A percentile compares a stretch with the other conserved stretches of the same genome.
These are phyloP conservation scores for Zymoseptoria passerinii DNA, from an alignment of 2,329 filamentous ascomycete species.

Conservation along the genomic window DNA sequence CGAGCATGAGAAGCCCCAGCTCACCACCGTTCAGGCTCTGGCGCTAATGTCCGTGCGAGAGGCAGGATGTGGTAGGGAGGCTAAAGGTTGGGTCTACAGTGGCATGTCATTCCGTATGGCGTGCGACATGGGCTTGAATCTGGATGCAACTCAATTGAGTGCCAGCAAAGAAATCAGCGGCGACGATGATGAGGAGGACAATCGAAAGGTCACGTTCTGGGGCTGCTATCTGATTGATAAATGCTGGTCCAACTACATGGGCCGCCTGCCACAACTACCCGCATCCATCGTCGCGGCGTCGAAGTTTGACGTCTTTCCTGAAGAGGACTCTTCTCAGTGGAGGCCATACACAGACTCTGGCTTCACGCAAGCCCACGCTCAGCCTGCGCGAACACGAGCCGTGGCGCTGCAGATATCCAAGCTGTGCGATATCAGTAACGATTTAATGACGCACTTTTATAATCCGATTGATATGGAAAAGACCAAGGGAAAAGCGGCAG, in stretches of 20 bases:
- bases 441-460: slow-evolving; percentile 84
- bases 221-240: slow-evolving; percentile 98
- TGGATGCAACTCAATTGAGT: slow-evolving; percentile 63
- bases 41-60: slow-evolving; percentile 95
- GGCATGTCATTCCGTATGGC: slow-evolving; percentile 99
- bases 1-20: slow-evolving; percentile 78
- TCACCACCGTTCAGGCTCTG: slow-evolving; percentile 87
- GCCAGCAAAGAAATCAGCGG: slow-evolving; percentile 33
- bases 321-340: slow-evolving; percentile 81
- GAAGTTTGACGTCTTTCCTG: slow-evolving; percentile 83
- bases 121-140: slow-evolving; percentile 82
- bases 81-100: slow-evolving; percentile 96
- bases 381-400: slow-evolving; percentile 75
- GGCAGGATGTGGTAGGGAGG: slow-evolving; percentile 86
- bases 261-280: slow-evolving; percentile 78
- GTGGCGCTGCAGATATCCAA: slow-evolving; percentile 72
- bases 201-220: slow-evolving; percentile 88
- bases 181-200: slow-evolving; percentile 81
- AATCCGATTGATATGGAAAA: slow-evolving; percentile 61
- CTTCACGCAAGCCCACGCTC: slow-evolving; percentile 60
- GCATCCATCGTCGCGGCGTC: slow-evolving; percentile 72
- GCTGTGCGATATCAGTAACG: slow-evolving; percentile 87
- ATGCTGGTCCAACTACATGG: slow-evolving; percentile 96
- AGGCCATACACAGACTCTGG: slow-evolving; percentile 81
- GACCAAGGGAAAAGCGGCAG: slow-evolving; percentile 63